Conservation (phyloP, 192 early-diverging fungal genomes). For the Ramicandelaber brevisporus region DNA sequence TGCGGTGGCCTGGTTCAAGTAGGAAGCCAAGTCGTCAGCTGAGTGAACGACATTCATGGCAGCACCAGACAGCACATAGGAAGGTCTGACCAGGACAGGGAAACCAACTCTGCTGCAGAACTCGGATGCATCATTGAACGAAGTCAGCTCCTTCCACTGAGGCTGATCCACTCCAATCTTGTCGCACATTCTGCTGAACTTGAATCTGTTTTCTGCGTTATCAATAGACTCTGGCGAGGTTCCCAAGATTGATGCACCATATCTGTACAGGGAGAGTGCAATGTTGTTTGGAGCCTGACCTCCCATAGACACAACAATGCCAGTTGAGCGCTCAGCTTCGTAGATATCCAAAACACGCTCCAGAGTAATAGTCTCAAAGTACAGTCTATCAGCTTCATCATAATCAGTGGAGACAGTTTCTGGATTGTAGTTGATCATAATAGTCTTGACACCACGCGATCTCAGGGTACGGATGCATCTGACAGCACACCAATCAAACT, state of each 20-base stretch:
- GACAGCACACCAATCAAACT: conserved; percentile 98
- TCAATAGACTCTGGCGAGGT: conserved; percentile 95
- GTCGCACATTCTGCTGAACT: conserved; percentile 93
- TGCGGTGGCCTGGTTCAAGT: conserved; percentile 68
- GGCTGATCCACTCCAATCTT: conserved; percentile 94
- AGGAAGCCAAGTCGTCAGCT: conserved; percentile 52
- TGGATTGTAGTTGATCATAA: conserved; percentile 99
- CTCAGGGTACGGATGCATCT: conserved; percentile 85
- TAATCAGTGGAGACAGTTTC: conserved; percentile 99
- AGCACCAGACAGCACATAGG: conserved; percentile 95
- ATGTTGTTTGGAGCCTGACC: conserved; percentile 98
- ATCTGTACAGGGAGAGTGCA: conserved; percentile 66
- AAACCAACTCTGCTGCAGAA: conserved; percentile 80
- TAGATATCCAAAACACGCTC: conserved; percentile 96
- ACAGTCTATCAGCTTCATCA: conserved; percentile 91
- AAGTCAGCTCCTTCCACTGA: conserved; percentile 85
- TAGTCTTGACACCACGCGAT: conserved; percentile 61
- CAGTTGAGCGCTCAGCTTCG: conserved; percentile 60
- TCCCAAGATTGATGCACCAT: conserved; percentile 82
- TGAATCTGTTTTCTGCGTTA: conserved; percentile 89
- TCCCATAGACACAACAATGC: conserved; percentile 85
- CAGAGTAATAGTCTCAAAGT: conserved; percentile 86
- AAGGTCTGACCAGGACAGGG: conserved; percentile 91
- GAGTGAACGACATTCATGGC: conserved; percentile 95
- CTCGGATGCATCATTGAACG: conserved; percentile 50